Evolutionary conservation across 768 basidiomycete genomes (phyloP).

Genomic region (Gymnopilus dilepis): DNA sequence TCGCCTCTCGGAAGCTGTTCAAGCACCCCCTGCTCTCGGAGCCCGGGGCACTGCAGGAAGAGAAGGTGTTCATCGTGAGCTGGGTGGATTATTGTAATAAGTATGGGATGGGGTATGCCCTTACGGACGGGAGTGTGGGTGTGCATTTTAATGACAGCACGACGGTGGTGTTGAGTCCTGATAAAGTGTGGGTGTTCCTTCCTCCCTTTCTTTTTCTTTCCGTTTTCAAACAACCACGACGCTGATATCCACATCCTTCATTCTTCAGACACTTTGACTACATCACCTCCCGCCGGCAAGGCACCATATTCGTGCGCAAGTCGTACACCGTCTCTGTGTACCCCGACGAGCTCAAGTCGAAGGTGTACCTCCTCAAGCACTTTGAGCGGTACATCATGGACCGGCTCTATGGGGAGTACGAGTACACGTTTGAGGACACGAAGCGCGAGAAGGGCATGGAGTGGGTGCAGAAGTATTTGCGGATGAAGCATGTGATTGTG

Average conservation of each 20-base stretch:
- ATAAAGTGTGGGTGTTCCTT: slow-evolving; percentile 73
- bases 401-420: slow-evolving; percentile 81
- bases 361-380: slow-evolving; percentile 91
- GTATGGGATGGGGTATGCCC: slow-evolving; percentile 99
- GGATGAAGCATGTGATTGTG: slow-evolving; percentile 97
- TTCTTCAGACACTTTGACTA: slow-evolving; percentile 87
- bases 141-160: slow-evolving; percentile 98
- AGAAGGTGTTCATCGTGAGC: slow-evolving; percentile 91
- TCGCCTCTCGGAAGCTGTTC: slow-evolving; percentile 66
- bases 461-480: slow-evolving; percentile 92
- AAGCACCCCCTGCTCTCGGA: slow-evolving; percentile 54
- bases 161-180: slow-evolving; percentile 80
- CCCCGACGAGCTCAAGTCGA: slow-evolving; percentile 85
- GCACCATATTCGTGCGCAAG: slow-evolving; percentile 72
- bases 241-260: slow-evolving; percentile 11
- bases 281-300: slow-evolving; percentile 71
- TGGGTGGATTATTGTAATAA: slow-evolving; percentile 99
- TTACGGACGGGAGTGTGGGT: slow-evolving; percentile 94
- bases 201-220: slow-evolving; percentile 21
- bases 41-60: slow-evolving; percentile 54
- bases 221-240: not conserved
- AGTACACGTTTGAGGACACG: slow-evolving; percentile 78
- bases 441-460: slow-evolving; percentile 84
- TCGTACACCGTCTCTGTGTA: slow-evolving; percentile 71
- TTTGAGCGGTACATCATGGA: slow-evolving; percentile 97